phyloP scores from a whole-genome alignment of 768 basidiomycete species.

The Butyriboletus loyo region DNA sequence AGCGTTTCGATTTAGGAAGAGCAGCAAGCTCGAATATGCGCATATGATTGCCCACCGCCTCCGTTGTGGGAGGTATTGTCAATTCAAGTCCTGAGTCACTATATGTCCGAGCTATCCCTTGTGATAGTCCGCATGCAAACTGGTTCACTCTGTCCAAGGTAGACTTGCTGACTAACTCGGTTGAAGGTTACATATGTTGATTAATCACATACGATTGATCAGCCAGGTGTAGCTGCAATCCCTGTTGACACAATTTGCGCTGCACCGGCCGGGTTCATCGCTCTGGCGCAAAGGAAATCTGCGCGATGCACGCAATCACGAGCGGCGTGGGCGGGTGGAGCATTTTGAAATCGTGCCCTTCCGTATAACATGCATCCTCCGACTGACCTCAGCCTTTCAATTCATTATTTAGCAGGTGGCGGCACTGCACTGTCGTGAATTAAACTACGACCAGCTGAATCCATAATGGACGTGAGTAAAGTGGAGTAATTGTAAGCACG shows the following conservation, averaged over 20 bases:
- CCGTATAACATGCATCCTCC: background rate
- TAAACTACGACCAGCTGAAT: constrained; percentile 66
- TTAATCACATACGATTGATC: constrained; percentile 57
- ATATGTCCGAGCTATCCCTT: constrained; percentile 49
- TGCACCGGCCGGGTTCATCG: constrained; percentile 66
- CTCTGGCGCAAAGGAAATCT: constrained; percentile 62
- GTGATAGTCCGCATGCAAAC: constrained; percentile 49
- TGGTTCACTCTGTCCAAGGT: constrained; percentile 7
- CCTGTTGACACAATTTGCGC: background rate
- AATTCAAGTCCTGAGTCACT: constrained; percentile 66
- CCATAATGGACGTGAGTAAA: constrained; percentile 51
- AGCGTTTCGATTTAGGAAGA: constrained; percentile 45
- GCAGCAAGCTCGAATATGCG: constrained; percentile 70
- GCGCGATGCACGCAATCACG: constrained; percentile 47
- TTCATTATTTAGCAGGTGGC: constrained; percentile 38
- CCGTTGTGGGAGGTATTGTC: constrained; percentile 45
- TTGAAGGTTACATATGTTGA: constrained; percentile 51
- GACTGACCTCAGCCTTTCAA: constrained; percentile 3
- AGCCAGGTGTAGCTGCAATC: constrained; percentile 43
- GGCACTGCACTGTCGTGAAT: constrained; percentile 60
- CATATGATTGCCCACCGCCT: background rate
- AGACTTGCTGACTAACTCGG: constrained; percentile 3
- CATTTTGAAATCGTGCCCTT: background rate
- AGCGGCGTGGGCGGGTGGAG: constrained; percentile 30
- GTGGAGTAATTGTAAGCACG: background rate